phyloP scores from a whole-genome alignment of 2,329 filamentous ascomycete species.

The Aspergillus unguis region DNA sequence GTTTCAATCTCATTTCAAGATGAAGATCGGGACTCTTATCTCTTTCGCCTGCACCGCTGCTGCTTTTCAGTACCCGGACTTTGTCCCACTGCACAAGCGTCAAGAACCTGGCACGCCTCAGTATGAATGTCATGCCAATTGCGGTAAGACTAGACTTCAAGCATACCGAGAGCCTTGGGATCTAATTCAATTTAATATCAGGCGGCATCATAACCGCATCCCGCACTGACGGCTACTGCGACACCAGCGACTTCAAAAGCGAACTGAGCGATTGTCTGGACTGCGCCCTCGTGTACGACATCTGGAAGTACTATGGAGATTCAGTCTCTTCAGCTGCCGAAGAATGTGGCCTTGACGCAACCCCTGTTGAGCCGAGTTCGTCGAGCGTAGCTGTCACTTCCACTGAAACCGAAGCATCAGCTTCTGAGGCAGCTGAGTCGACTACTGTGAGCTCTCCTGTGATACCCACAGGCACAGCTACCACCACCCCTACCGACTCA shows the following conservation, averaged over 20 bases:
- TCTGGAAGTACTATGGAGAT: constrained; percentile 11
- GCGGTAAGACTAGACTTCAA: neutral
- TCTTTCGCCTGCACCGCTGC: constrained; percentile 4
- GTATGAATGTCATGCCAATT: constrained; percentile 11
- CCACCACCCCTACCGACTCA: neutral
- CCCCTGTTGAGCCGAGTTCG: constrained; percentile 3
- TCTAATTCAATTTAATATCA: neutral
- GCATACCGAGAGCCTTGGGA: too few species aligned
- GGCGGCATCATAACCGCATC: constrained; percentile 5
- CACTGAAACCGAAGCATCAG: neutral
- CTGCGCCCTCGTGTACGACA: constrained; percentile 6
- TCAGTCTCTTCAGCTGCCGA: constrained; percentile 6
- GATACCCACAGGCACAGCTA: neutral
- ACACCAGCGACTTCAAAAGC: neutral
- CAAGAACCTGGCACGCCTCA: constrained; percentile 3
- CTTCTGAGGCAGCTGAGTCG: neutral
- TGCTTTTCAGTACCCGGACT: constrained; percentile 4
- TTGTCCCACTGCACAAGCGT: constrained; percentile 7
- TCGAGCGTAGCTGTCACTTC: neutral
- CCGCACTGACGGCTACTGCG: constrained; percentile 3
- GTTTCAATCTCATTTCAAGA: neutral
- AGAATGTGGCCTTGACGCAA: constrained; percentile 6
- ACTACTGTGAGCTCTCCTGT: constrained; percentile 2
- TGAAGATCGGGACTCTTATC: neutral
- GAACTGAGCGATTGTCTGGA: constrained; percentile 1